Base-by-base conservation (phyloP, 495 filamentous ascomycete genomes). In the Thozetella sp. region DNA sequence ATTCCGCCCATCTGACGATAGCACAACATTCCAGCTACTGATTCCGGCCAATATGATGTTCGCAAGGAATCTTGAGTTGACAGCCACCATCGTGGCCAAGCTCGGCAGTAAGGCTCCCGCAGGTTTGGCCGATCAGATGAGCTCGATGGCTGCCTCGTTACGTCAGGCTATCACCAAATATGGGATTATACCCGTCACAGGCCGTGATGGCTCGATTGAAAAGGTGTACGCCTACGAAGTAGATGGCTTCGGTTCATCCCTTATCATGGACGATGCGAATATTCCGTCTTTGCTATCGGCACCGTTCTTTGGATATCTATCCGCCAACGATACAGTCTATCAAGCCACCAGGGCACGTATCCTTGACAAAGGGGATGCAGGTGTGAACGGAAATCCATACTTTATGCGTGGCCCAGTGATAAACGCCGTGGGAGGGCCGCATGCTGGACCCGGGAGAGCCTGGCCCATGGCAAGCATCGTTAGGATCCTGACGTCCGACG, bases 21-120 rank as follows among this genome's bases (percentile, higher is more conserved):
- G 74, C 20, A 77, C 68, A 0, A 81, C 84, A 52, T 87, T 76
- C 57, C 83, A 86, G 65, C 76, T 86, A n/a, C 73, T 87, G 58
- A 79, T 90, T 25, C 88, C 88, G 1, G 79, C 82, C 2, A 90
- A 90, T 57, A 90, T 90, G 88, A 88, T 89, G 82, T 89, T 90
- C 63, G 76, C 82, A 17, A 64, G 76, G 25, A 85, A 83, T 55
- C 75, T 89, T 1, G 74, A 69, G 2, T 67, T 66, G 0, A 74
- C 77, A 11, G 75, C 80, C 0, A 43, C 66, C 13, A 87, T 90
- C 60, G 80, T 84, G 72, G 62, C 60, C 2, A 57, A 61, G 1
- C 70, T 86, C 48, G 73, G 76, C 51, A 68, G 20, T 15, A 23
- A 46, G 19, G 34, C 43, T 23, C 22, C 43, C 1, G 4, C 54